Evolutionary conservation across 2,329 filamentous ascomycete species (phyloP), one percentile per base, ranked within the genome.

Genomic region (Blastomyces gilchristii): DNA sequence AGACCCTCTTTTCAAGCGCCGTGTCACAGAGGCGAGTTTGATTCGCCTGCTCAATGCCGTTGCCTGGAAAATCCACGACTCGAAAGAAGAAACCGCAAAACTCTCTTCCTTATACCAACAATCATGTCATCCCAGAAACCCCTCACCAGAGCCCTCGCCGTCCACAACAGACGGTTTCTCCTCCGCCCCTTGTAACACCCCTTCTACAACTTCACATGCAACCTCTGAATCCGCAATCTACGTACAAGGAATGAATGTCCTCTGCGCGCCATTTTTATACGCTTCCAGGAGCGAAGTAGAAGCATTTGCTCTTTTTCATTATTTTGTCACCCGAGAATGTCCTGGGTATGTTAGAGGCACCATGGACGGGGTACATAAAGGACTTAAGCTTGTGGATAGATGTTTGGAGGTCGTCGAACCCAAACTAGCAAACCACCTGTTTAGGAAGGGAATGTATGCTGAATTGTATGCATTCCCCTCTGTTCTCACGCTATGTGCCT

Each of bases 181-280:
- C 64, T 53, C 39, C 43, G 60, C 62, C 63, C 67, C 65, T 57
- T 63, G 66, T 62, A 64, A 65, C 45, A 68, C 64, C 25, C 64
- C 63, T 39, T 47, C 58, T 14, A 66, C 67, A 43, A 82, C 87
- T 67, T 85, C 87, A 66, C 79, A 80, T 7, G 83, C 82, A 63
- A 80, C 78, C 2, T 77, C 79, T 41, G 87, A 90, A 69, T 84
- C 90, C 12, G 90, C 91, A 41, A 92, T 90, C 50, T 99, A 99
- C 70, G 93, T 99, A 2, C 94, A 99, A 76, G 94, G 94, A 68
- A 97, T 99, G 93, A 99, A 99, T 73, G 94, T 99, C 50, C 84
- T 99, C 18, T 93, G 92, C 11, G 94, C 94, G 0, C 94, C 94
- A 0, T 97, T 99, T 72, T 81, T 99, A 56, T 99, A 99, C 74